Conservation (phyloP, 2,329 filamentous ascomycete genomes). For the Byssothecium circinans region DNA sequence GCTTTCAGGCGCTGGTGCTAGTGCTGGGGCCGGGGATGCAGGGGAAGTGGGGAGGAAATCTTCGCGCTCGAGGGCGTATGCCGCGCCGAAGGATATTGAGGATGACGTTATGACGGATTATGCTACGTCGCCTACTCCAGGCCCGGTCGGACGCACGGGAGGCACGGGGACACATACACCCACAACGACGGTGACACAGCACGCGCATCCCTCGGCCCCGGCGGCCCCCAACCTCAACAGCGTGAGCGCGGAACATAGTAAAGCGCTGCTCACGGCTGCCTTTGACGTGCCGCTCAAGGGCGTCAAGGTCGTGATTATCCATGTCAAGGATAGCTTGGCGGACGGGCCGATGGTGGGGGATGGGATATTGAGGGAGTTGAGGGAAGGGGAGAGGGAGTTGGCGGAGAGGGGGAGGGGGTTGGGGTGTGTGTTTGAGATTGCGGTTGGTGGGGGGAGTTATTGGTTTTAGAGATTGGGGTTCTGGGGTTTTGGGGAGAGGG, state of each 20-base stretch:
- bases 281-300: slow-evolving; percentile 62
- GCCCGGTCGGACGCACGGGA: slow-evolving; percentile 3
- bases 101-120: slow-evolving; percentile 36
- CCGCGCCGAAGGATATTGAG: slow-evolving; percentile 13
- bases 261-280: slow-evolving; percentile 29
- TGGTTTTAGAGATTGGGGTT: slow-evolving; percentile 48
- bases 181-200: slow-evolving; percentile 1
- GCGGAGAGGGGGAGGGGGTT: slow-evolving; percentile 58
- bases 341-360: slow-evolving; percentile 69
- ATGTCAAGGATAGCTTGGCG: slow-evolving; percentile 82
- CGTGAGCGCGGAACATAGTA: slow-evolving; percentile 29
- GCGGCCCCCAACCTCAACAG: slow-evolving; percentile 25
- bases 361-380: slow-evolving; percentile 70
- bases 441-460: slow-evolving; percentile 64
- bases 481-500: no score
- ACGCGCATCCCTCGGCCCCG: slow-evolving; percentile 24
- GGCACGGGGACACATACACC: slow-evolving; percentile 27
- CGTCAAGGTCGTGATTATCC: slow-evolving; percentile 82
- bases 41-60: slow-evolving; percentile 15
- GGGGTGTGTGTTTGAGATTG: slow-evolving; percentile 79
- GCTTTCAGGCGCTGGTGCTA: background rate
- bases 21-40: slow-evolving; percentile 9
- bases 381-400: slow-evolving; percentile 59
- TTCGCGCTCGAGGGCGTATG: slow-evolving; percentile 4
- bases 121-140: slow-evolving; percentile 17